Percentiles rank a stretch among this genome's conserved stretches.
Evolutionary conservation across 2,329 filamentous ascomycete species (phyloP).

Genomic region (Knoxdaviesia capensis): DNA sequence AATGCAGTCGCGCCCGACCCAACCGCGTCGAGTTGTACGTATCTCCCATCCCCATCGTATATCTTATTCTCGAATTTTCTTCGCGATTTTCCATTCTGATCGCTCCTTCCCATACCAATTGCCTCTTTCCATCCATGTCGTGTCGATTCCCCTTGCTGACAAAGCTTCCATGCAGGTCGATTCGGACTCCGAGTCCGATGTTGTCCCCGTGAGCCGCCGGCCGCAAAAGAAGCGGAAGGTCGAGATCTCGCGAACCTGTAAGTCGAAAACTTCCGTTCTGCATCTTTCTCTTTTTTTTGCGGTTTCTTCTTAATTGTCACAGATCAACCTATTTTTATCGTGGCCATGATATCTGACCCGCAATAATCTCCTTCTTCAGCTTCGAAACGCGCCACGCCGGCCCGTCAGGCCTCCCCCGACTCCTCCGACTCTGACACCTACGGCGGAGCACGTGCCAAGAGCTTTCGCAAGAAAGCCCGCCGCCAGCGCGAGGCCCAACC

Average conservation of each 20-base stretch:
- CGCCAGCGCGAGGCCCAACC: slow-evolving; percentile 49
- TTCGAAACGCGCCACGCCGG: slow-evolving; percentile 38
- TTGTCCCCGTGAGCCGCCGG: slow-evolving; percentile 33
- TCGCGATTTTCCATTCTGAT: no score
- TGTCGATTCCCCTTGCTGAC: slow-evolving; percentile 7
- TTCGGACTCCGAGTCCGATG: slow-evolving; percentile 43
- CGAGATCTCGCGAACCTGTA: slow-evolving; percentile 43
- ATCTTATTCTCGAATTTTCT: no score
- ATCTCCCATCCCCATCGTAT: neutral
- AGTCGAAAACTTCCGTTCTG: slow-evolving; percentile 9
- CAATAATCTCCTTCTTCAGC: slow-evolving; percentile 16
- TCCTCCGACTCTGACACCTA: slow-evolving; percentile 61
- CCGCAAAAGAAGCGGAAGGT: slow-evolving; percentile 49
- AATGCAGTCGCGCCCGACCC: slow-evolving; percentile 31
- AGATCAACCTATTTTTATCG: neutral
- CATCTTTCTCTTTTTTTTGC: no score
- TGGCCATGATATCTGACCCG: slow-evolving; percentile 5
- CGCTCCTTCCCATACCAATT: no score
- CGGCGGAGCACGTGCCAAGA: slow-evolving; percentile 52
- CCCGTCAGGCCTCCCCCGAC: slow-evolving; percentile 35
- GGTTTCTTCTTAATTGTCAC: no score
- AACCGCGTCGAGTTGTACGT: slow-evolving; percentile 37
- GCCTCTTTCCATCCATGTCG: neutral
- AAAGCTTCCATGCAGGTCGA: slow-evolving; percentile 17
- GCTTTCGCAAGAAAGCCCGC: slow-evolving; percentile 55